These are phyloP conservation scores for Rhodosporidiobolus odoratus DNA, from an alignment of 768 basidiomycete species.

Conservation along the genomic window DNA sequence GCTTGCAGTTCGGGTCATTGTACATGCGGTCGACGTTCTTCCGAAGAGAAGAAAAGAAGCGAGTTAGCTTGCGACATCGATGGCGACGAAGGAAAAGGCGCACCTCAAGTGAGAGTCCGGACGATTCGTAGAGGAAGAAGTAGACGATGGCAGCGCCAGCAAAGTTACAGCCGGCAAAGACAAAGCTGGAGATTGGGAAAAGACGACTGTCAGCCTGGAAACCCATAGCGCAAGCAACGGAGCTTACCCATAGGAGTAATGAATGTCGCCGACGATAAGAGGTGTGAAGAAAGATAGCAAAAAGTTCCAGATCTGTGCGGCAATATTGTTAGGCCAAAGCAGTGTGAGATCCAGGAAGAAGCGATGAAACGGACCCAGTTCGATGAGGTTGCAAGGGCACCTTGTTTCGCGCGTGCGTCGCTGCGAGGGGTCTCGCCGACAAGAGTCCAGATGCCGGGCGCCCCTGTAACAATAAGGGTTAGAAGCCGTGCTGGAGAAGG, in stretches of 20 bases:
- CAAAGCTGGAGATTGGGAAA: constrained; percentile 47
- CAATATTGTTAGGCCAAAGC: background rate
- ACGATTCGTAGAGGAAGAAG: constrained; percentile 71
- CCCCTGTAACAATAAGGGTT: constrained; percentile 48
- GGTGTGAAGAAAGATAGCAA: constrained; percentile 63
- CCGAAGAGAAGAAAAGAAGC: constrained; percentile 10
- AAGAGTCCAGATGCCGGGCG: constrained; percentile 69
- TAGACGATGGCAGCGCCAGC: constrained; percentile 58
- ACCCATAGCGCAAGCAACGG: no score
- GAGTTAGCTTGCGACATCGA: background rate
- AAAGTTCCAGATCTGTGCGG: constrained; percentile 49
- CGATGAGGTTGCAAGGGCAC: constrained; percentile 59
- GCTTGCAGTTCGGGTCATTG: constrained; percentile 57
- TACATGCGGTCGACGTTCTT: constrained; percentile 32
- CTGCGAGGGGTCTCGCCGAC: constrained; percentile 68
- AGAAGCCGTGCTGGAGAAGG: no score
- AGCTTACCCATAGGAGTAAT: constrained; percentile 57
- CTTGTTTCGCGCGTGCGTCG: constrained; percentile 53
- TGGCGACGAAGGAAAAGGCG: constrained; percentile 50
- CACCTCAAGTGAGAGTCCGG: constrained; percentile 61
- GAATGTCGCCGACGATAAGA: constrained; percentile 58
- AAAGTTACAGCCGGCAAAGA: constrained; percentile 59
- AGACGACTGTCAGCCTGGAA: background rate
- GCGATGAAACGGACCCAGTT: constrained; percentile 51
- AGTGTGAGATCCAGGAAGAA: background rate